phyloP scores from a whole-genome alignment of 208 protist species.

The Zelonia costaricensis region DNA sequence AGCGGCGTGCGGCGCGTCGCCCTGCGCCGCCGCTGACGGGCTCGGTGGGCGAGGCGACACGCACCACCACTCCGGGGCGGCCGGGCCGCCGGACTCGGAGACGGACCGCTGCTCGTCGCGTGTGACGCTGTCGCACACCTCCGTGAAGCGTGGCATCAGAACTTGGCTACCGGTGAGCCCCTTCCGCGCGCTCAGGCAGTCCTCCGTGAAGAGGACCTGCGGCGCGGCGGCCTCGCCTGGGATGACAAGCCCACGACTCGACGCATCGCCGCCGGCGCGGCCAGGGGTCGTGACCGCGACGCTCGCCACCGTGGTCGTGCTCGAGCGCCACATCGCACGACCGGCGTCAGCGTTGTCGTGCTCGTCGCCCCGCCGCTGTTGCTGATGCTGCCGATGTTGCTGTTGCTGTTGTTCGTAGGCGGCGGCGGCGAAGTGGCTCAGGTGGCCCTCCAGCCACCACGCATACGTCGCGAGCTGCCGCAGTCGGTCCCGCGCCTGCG shows the following conservation, averaged over 20 bases:
- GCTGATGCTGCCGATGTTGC: too few relatives aligned
- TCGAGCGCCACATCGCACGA: background rate
- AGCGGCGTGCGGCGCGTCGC: too few relatives aligned
- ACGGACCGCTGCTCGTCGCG: background rate
- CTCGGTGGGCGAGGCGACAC: constrained; percentile 9
- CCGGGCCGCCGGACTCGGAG: background rate
- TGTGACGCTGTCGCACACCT: background rate
- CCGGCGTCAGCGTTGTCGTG: background rate
- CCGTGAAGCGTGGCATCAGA: too few relatives aligned
- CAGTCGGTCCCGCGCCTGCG: constrained; percentile 20
- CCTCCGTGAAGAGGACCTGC: too few relatives aligned
- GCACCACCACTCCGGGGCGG: constrained; percentile 16
- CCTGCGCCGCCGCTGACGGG: background rate
- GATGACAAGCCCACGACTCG: background rate
- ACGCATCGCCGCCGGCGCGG: background rate
- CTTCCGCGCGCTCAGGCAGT: too few relatives aligned
- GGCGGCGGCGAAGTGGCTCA: constrained; percentile 28
- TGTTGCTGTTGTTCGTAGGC: background rate
- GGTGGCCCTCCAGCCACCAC: constrained; percentile 55
- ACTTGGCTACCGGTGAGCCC: too few relatives aligned
- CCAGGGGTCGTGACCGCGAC: background rate
- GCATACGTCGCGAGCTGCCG: constrained; percentile 34
- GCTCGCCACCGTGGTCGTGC: background rate
- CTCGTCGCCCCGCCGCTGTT: too few relatives aligned
- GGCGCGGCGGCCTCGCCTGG: background rate